Evolutionary conservation across 1,284 basidiomycete genomes (phyloP), one percentile per base, ranked within the genome.

Genomic region (Mycena sp.): DNA sequence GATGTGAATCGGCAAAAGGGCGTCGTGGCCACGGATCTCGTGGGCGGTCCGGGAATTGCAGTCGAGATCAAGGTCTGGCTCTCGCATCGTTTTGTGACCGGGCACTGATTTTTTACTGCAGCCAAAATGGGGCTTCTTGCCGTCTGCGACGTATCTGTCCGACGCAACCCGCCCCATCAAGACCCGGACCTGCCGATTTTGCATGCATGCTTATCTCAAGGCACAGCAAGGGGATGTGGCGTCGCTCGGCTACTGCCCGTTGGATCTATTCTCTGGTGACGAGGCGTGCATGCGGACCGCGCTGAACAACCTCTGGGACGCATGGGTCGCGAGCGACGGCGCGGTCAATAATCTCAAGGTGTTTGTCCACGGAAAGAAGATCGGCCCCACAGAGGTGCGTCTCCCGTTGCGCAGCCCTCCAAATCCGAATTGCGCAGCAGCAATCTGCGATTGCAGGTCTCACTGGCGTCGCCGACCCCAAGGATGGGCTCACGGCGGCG

Each of bases 71-170:
- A 98, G 86, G 95, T 93, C 65, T 61, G 77, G 70, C 40, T 46
- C 25, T 32, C 46, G 32, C 46, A 19, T 51, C 50, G 30, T 7
- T 64, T 16, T 32, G 48, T 44, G 46, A 61, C 12, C 43, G 26
- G 17, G 32, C 29, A 54, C 48, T 53, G 59, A 55, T 41, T 14
- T 52, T 37, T 50, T 16, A n/a, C n/a, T 55, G 12, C 69, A 97
- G 95, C 95, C 95, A 45, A 98, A 98, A 81, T 98, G 95, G 95
- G 94, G 89, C 3, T 97, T 98, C 77, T 77, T 97, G 29, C 94
- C 95, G 6, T 81, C 81, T 26, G 67, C 83, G 17, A 68, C 73
- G 11, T 82, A 89, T 77, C 79, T 93, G 49, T 88, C 93, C 0
- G 70, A 79, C 2, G 77, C 79, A 52, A 91, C 88, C 1, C 80